A percentile compares a stretch with the other conserved stretches of the same genome.
These are phyloP conservation scores for Aeschynomene evenia DNA, from an alignment of 306 rosid species.

Conservation along the genomic window DNA sequence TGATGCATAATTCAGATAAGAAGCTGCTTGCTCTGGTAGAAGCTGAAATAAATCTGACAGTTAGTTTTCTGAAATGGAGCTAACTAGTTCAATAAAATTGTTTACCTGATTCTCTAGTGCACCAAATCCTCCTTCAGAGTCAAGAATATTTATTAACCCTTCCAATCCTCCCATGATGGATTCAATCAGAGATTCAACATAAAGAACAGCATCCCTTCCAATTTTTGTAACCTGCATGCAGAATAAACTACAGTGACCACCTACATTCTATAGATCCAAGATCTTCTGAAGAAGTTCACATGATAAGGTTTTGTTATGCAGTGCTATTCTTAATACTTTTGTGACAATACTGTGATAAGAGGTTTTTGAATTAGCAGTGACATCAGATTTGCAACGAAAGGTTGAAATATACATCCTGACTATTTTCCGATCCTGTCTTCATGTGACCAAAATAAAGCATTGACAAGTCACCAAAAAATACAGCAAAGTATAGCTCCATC, in stretches of 20 bases:
- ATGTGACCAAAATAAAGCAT: slow-evolving; percentile 18
- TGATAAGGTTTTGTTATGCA: slow-evolving; percentile 14
- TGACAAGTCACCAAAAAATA: neutral
- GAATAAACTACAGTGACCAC: slow-evolving; percentile 29
- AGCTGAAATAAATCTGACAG: slow-evolving; percentile 61
- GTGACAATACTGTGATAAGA: neutral
- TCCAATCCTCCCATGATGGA: slow-evolving; percentile 99
- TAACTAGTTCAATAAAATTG: slow-evolving; percentile 26
- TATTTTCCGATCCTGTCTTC: slow-evolving; percentile 15
- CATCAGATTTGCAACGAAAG: slow-evolving; percentile 12
- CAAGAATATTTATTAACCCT: slow-evolving; percentile 93
- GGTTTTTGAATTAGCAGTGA: slow-evolving; percentile 21
- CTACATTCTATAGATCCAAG: slow-evolving; percentile 26
- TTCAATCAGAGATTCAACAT: slow-evolving; percentile 95
- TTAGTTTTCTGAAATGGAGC: slow-evolving; percentile 38
- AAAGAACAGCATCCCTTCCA: slow-evolving; percentile 98
- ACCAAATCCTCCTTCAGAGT: slow-evolving; percentile 99
- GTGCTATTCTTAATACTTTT: slow-evolving; percentile 18
- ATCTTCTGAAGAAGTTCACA: slow-evolving; percentile 23
- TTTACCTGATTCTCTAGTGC: slow-evolving; percentile 92
- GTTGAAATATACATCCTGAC: neutral
- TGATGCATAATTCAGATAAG: slow-evolving; percentile 80
- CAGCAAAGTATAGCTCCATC: slow-evolving; percentile 1
- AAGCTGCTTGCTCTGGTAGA: slow-evolving; percentile 95
- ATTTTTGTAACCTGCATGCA: slow-evolving; percentile 85